Conservation (phyloP, 306 rosid genomes). For the Ziziphus jujuba region DNA sequence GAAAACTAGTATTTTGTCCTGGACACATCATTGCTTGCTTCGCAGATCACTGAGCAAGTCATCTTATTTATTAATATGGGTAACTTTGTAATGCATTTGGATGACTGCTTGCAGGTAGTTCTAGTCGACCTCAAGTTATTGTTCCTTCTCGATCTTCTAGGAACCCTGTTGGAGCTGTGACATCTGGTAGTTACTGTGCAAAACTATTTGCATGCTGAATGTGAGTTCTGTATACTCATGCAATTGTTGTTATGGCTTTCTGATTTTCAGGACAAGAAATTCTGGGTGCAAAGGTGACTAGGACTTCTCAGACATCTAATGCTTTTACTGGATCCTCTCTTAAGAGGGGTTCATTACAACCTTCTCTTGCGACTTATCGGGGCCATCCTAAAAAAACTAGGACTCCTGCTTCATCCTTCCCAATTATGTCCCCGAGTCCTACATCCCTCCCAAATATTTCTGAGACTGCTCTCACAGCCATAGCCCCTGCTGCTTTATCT, state of each 20-base stretch:
- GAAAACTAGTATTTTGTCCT: neutral
- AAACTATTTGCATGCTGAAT: neutral
- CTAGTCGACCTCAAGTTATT: neutral
- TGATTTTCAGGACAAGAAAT: conserved; percentile 20
- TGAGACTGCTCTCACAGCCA: neutral
- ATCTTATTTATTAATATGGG: conserved; percentile 5
- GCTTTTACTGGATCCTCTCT: neutral
- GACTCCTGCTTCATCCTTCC: neutral
- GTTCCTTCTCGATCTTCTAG: conserved; percentile 1
- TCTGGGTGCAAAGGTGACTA: neutral
- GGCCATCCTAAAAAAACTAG: conserved; percentile 8
- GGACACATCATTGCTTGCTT: neutral
- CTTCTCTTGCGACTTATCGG: neutral
- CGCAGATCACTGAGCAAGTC: neutral
- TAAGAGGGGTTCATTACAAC: conserved; percentile 18
- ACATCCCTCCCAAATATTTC: conserved; percentile 3
- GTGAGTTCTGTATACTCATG: neutral
- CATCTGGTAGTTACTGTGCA: conserved; percentile 2
- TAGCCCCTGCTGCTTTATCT: neutral
- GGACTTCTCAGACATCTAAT: conserved; percentile 11
- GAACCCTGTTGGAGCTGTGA: neutral
- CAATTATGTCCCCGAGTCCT: neutral
- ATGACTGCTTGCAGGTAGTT: conserved; percentile 21
- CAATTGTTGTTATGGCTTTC: conserved; percentile 5
- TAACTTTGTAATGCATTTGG: conserved; percentile 5